Evolutionary conservation across 2,329 filamentous ascomycete genomes (phyloP).

Genomic region (Fusarium sp.): DNA sequence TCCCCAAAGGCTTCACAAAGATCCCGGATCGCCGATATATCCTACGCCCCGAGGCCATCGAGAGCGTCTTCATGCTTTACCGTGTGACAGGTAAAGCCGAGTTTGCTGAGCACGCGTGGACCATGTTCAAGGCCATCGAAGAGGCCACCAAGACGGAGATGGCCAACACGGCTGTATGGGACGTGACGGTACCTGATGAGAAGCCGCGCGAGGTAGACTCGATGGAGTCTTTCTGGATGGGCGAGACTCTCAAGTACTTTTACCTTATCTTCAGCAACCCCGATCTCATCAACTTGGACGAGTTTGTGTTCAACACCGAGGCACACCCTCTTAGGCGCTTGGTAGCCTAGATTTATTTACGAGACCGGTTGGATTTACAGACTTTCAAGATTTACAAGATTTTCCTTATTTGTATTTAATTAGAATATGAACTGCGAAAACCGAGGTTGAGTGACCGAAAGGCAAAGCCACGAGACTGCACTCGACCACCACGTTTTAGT

Average conservation of each 20-base stretch:
- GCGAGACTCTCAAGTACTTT: constrained; percentile 48
- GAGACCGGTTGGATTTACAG: not conserved
- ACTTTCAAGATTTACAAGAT: not conserved
- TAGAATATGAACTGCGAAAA: not conserved
- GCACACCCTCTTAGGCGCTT: constrained; percentile 39
- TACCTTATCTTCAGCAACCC: constrained; percentile 49
- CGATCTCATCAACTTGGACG: constrained; percentile 56
- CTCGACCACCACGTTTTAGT: not conserved
- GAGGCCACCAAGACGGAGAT: constrained; percentile 59
- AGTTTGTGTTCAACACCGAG: constrained; percentile 45
- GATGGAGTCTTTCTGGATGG: constrained; percentile 64
- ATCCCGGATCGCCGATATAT: constrained; percentile 63
- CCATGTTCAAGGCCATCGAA: constrained; percentile 64
- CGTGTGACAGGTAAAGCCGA: constrained; percentile 61
- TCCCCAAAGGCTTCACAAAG: constrained; percentile 73
- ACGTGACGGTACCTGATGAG: constrained; percentile 49
- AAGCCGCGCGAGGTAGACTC: constrained; percentile 62
- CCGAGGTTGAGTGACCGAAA: not conserved
- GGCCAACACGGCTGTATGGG: constrained; percentile 62
- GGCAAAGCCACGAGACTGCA: not conserved
- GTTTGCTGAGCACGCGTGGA: constrained; percentile 63
- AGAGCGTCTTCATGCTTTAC: constrained; percentile 66
- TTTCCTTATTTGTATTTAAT: not conserved
- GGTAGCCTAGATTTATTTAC: constrained; percentile 10
- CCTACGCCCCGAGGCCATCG: constrained; percentile 65